Conservation (phyloP, 768 basidiomycete species). For the Leccinum variicolor region DNA sequence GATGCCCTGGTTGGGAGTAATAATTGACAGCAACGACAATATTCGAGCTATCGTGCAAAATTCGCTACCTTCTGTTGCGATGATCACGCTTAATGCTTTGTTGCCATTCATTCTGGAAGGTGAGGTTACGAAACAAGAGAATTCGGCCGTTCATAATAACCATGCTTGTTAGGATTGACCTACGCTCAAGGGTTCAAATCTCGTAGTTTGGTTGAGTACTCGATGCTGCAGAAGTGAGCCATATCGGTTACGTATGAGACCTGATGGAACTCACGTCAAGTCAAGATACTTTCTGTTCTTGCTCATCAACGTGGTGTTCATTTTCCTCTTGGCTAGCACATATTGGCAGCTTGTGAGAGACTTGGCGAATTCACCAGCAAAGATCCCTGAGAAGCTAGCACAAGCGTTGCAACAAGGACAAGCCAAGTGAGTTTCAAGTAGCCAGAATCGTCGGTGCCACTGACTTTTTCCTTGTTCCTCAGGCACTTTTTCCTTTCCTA, state of each 20-base stretch:
- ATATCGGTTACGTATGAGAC: slow-evolving; percentile 1
- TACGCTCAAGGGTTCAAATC: slow-evolving; percentile 91
- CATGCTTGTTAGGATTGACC: slow-evolving; percentile 51
- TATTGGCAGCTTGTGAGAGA: slow-evolving; percentile 91
- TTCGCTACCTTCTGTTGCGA: slow-evolving; percentile 85
- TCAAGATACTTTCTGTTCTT: slow-evolving; percentile 90
- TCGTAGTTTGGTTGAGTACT: slow-evolving; percentile 91
- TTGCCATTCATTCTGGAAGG: slow-evolving; percentile 90
- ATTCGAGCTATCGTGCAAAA: slow-evolving; percentile 91
- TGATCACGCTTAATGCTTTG: slow-evolving; percentile 86
- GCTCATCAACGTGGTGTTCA: slow-evolving; percentile 89
- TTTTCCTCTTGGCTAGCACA: slow-evolving; percentile 88
- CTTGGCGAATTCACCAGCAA: slow-evolving; percentile 88
- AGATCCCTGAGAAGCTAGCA: slow-evolving; percentile 92
- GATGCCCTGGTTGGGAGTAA: slow-evolving; percentile 80
- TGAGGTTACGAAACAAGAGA: slow-evolving; percentile 24
- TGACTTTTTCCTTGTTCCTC: background rate
- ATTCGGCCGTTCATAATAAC: background rate
- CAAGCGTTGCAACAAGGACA: slow-evolving; percentile 73
- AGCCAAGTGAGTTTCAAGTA: slow-evolving; percentile 48
- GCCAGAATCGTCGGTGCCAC: slow-evolving; percentile 7
- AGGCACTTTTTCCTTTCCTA: slow-evolving; percentile 85
- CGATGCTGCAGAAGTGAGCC: slow-evolving; percentile 82
- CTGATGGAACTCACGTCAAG: slow-evolving; percentile 6
- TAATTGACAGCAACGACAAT: slow-evolving; percentile 80